phyloP scores from a whole-genome alignment of 2,329 filamentous ascomycete genomes.

The Madurella mycetomatis region DNA sequence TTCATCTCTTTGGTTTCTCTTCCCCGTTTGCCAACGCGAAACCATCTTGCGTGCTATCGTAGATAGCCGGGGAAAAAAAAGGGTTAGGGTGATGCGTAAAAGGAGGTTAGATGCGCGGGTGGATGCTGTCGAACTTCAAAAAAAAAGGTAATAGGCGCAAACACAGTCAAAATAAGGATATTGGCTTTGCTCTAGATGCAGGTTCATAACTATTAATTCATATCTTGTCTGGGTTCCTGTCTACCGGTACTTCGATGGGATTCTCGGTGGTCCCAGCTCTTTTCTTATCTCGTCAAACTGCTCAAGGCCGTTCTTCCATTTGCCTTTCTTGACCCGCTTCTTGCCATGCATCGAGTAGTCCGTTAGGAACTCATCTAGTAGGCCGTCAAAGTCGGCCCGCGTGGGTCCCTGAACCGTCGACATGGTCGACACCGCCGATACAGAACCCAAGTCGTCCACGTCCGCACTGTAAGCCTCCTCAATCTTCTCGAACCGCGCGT shows the following conservation, averaged over 20 bases:
- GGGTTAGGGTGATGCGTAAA: too few relatives aligned
- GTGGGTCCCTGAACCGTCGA: constrained; percentile 66
- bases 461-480: constrained; percentile 68
- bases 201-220: background rate
- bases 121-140: too few relatives aligned
- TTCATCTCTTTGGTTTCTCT: background rate
- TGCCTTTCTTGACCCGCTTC: constrained; percentile 72
- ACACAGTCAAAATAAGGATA: too few relatives aligned
- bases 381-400: constrained; percentile 75
- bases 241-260: constrained; percentile 35
- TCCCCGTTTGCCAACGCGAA: too few relatives aligned
- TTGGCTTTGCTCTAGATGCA: too few relatives aligned
- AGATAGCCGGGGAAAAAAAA: too few relatives aligned
- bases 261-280: constrained; percentile 70
- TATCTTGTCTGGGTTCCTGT: background rate
- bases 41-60: too few relatives aligned
- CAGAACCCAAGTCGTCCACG: constrained; percentile 45
- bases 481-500: constrained; percentile 86
- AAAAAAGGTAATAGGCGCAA: too few relatives aligned
- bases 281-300: constrained; percentile 87
- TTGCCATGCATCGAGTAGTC: constrained; percentile 68
- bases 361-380: constrained; percentile 90
- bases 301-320: constrained; percentile 74
- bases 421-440: constrained; percentile 63
- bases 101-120: too few relatives aligned